These are phyloP conservation scores for Penicillium brasilianum DNA, from an alignment of 2,329 filamentous ascomycete genomes.

Conservation along the genomic window DNA sequence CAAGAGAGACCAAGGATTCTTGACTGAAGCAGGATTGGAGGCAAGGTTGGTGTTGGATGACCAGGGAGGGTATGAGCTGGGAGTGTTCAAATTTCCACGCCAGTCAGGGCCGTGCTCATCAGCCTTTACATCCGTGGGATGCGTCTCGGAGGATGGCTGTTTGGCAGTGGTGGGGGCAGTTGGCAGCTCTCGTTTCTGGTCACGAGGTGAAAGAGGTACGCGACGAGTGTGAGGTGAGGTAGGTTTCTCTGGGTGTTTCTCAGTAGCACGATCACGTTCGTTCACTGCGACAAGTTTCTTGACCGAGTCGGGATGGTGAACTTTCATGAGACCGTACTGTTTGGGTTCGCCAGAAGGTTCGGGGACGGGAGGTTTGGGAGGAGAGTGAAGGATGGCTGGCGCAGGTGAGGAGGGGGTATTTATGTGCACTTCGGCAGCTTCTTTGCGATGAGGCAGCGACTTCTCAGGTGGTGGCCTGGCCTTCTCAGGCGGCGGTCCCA, in stretches of 20 bases:
- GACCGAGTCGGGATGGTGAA: slow-evolving; percentile 61
- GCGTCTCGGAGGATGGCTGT: slow-evolving; percentile 28
- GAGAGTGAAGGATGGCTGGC: slow-evolving; percentile 52
- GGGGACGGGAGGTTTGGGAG: slow-evolving; percentile 63
- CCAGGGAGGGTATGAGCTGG: slow-evolving; percentile 47
- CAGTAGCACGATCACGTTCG: slow-evolving; percentile 42
- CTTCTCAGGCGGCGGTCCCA: slow-evolving; percentile 54
- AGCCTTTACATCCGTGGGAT: slow-evolving; percentile 33
- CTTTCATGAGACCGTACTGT: slow-evolving; percentile 67
- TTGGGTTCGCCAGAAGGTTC: slow-evolving; percentile 62
- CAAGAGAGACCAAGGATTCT: slow-evolving; percentile 65
- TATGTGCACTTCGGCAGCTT: no score
- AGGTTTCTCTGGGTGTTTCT: slow-evolving; percentile 36
- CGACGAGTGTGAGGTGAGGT: slow-evolving; percentile 34
- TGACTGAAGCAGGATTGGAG: slow-evolving; percentile 39
- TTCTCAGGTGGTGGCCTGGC: slow-evolving; percentile 17
- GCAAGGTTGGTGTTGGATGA: slow-evolving; percentile 42
- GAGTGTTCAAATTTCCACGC: slow-evolving; percentile 44
- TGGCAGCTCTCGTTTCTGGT: slow-evolving; percentile 32
- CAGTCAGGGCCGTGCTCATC: slow-evolving; percentile 45
- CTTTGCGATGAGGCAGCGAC: no score
- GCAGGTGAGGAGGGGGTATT: slow-evolving; percentile 28
- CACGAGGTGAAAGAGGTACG: slow-evolving; percentile 38
- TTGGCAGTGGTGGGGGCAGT: slow-evolving; percentile 6
- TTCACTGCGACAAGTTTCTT: slow-evolving; percentile 49